phyloP scores from a whole-genome alignment of 2,329 filamentous ascomycete genomes.

The Ophiostoma sp. region DNA sequence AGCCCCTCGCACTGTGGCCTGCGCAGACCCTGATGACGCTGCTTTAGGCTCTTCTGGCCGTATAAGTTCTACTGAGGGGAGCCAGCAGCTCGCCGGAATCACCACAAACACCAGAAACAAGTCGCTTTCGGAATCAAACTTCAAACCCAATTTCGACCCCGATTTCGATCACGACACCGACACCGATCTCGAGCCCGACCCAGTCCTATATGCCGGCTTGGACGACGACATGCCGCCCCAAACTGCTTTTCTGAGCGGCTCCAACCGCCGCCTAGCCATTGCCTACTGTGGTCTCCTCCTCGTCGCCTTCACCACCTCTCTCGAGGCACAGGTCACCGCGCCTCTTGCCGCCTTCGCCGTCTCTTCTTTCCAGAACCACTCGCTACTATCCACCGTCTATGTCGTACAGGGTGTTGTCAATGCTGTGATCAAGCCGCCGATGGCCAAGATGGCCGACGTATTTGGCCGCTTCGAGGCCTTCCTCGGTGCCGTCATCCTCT shows the following conservation, averaged over 20 bases:
- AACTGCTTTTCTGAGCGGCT: constrained; percentile 20
- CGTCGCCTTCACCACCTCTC: constrained; percentile 61
- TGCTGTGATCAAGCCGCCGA: constrained; percentile 55
- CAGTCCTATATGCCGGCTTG: constrained; percentile 1
- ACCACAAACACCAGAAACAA: neutral
- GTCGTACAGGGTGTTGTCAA: constrained; percentile 61
- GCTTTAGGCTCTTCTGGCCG: constrained; percentile 14
- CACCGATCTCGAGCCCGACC: neutral
- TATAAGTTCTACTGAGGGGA: constrained; percentile 16
- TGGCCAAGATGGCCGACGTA: constrained; percentile 58
- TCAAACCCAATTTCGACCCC: neutral
- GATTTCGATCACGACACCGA: constrained; percentile 11
- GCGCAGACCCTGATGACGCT: constrained; percentile 12
- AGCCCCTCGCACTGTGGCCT: constrained; percentile 19
- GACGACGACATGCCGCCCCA: constrained; percentile 21
- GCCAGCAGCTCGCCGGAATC: neutral
- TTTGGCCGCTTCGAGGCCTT: constrained; percentile 59
- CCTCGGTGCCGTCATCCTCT: constrained; percentile 48
- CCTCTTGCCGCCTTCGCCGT: constrained; percentile 59
- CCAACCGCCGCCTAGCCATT: constrained; percentile 23
- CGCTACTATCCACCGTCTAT: constrained; percentile 58
- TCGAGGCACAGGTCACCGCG: constrained; percentile 59
- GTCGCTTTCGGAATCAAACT: neutral
- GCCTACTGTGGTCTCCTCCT: constrained; percentile 42
- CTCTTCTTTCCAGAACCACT: constrained; percentile 58